Conservation (phyloP, 2,329 filamentous ascomycete species). For the Fusarium subtropicale region DNA sequence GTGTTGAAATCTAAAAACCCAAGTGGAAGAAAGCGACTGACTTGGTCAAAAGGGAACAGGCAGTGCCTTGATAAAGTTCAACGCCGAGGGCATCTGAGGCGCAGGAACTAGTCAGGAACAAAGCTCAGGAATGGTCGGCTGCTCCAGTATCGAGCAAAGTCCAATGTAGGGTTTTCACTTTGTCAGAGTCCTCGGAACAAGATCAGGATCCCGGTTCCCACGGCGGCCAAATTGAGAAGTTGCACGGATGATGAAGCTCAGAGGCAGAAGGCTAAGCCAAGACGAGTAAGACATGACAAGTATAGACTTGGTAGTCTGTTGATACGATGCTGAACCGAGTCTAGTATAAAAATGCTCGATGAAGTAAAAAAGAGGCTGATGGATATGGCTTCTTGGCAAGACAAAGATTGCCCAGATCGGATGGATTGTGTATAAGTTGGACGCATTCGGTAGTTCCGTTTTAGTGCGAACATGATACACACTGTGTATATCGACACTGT, state of each 20-base stretch:
- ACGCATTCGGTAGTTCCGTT: not conserved
- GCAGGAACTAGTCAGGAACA: constrained; percentile 16
- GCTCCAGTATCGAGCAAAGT: not conserved
- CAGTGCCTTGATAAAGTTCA: constrained; percentile 18
- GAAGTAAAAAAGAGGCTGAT: constrained; percentile 14
- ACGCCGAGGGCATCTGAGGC: constrained; percentile 3
- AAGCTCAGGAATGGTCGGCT: constrained; percentile 15
- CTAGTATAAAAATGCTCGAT: not conserved
- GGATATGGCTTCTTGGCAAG: constrained; percentile 4
- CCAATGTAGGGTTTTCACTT: not conserved
- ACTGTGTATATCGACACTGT: not conserved
- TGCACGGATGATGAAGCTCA: constrained; percentile 7
- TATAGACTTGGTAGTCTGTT: not conserved
- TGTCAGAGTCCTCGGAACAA: not conserved
- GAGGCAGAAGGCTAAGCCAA: constrained; percentile 15
- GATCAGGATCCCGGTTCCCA: not conserved
- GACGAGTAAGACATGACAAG: constrained; percentile 3
- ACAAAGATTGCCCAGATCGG: constrained; percentile 14
- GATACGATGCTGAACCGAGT: not conserved
- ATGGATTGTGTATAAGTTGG: constrained; percentile 9
- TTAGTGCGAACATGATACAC: accelerated
- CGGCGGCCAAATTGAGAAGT: not conserved
- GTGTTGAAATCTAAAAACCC: not conserved
- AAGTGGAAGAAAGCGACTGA: constrained; percentile 7
- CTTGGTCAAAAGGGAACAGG: constrained; percentile 9